Base-by-base conservation (phyloP, 805 yeast species). In the Starmerella floris region DNA sequence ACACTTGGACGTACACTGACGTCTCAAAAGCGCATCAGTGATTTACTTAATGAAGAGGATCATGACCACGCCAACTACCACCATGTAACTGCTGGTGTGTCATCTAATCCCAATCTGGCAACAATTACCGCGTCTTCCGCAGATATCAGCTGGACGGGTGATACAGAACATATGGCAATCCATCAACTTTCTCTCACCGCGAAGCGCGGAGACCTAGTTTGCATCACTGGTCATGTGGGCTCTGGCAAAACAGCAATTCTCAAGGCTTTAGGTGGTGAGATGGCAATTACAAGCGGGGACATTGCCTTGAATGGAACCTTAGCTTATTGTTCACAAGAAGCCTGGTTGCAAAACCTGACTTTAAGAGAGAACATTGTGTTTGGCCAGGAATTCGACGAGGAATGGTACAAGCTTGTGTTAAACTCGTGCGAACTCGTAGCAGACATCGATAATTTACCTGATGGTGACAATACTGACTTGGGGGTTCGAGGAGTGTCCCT, bases 301-400 rank as follows among this genome's bases (percentile, higher is more conserved):
- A 85, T 82, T 4, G 67, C 67, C 19, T 70, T 78, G 15, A 77
- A 72, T 56, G 96, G 95, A 37, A 68, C 72, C 39, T 67, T 82
- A 36, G 95, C 95, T 0, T 87, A 85, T 59, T 93, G 80, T 35
- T 76, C 94, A 41, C 82, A 83, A 4, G 76, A 80, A 27, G 88
- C 97, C 2, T 88, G 97, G 97, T 83, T 88, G 49, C 79, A 84
- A 80, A 88, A 91, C 59, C 95, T 93, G 30, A 70, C 93, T 3
- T 85, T 88, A 5, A 70, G 71, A 55, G 83, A 79, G 16, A 82
- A 82, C 55, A 80, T 82, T 41, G 40, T 68, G 6, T 83, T 82
- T 61, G 93, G 93, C 8, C 47, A 56, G 16, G 69, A 69, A 13
- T 74, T 55, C 42, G 73, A 76, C 43, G 60, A 65, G 36, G 53